Evolutionary conservation across 106 monocot genomes (phyloP), one percentile per base, ranked within the genome.

Genomic region (Phalaenopsis equestris): DNA sequence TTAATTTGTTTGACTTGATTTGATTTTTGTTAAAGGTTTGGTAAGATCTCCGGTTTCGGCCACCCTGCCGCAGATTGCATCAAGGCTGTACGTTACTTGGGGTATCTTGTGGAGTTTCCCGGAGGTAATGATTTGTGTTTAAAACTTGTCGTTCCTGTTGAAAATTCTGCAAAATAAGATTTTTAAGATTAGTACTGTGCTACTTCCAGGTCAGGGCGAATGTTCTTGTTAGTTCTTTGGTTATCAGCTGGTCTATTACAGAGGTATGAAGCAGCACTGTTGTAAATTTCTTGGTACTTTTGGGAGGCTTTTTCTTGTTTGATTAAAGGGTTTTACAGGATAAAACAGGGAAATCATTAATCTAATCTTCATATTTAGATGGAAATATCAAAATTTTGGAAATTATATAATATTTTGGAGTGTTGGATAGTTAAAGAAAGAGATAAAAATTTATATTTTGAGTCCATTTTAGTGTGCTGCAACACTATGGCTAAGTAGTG

Each of bases 171-270:
- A n/a, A 64, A 19, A 15, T 42, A 79, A 76, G 41, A 45, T 8
- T 72, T 70, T 41, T 74, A 21, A 23, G 23, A 38, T 84, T 21
- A 82, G 47, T 56, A 15, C 4, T 55, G 84, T 19, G 17, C 79
- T 47, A 17, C 18, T 78, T 84, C 75, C 87, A 99, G 99, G 82
- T 80, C 2, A 89, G 87, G 55, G 78, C 86, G 6, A 90, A 99
- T 88, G 42, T 99, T 46, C 89, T 99, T 73, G 98, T 99, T 37
- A 94, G 88, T 74, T 94, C 98, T 72, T 75, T 99, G 79, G 94
- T 94, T 73, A 99, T 94, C 72, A 99, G 98, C 88, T 99, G 98
- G 98, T 94, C 98, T 18, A 86, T 99, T 70, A 99, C 98, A n/a
- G 98, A 94, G 98, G 94, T 98, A 87, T n/a, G 30, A 39, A 72